Base-by-base conservation (phyloP, 441 rosid species). In the Aquilaria agallochum region DNA sequence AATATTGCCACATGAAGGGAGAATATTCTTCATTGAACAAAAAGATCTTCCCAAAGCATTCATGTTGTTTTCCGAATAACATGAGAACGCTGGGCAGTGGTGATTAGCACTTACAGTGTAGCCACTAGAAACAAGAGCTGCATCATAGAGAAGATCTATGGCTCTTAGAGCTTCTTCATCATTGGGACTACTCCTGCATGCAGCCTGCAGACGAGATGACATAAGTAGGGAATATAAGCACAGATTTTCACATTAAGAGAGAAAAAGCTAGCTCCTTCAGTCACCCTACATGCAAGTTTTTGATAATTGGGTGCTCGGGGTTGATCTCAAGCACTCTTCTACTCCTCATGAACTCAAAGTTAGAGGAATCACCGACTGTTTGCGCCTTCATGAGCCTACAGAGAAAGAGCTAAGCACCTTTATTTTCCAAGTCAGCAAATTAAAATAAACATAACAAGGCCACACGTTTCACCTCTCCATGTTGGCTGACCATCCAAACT, bases 401-500 rank as follows among this genome's bases (percentile, higher is more conserved):
- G 67, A 32, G 70, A 62, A 52, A 5, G 45, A 6, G 10, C 7
- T 40, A 40, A 40, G 45, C 45, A 40, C 45, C 45, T 10, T 42
- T 27, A 62, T 51, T 53, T 56, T 34, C 34, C 40, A 4, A 66
- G 71, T 12, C 64, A 70, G 44, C 8, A 32, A 45, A 31, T 5
- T 10, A 54, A 42, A n/a, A 58, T 40, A 20, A 42, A 30, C 11
- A 3, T 4, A 33, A n/a, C 58, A 30, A 45, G 27, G 31, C 67
- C 60, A 40, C 27, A 42, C 56, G 63, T 14, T 69, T 66, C 62
- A 94, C 98, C 90, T 90, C 79, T 94, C 98, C 98, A 90, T 94
- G 70, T 94, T 94, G 56, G 97, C 98, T 45, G 98, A 90, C 97
- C 97, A 94, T 56, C 98, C 97, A 71, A 94, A 90, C 80, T 89